Base-by-base conservation (phyloP, 176 grass and related monocot genomes). In the Eremochloa ophiuroides region DNA sequence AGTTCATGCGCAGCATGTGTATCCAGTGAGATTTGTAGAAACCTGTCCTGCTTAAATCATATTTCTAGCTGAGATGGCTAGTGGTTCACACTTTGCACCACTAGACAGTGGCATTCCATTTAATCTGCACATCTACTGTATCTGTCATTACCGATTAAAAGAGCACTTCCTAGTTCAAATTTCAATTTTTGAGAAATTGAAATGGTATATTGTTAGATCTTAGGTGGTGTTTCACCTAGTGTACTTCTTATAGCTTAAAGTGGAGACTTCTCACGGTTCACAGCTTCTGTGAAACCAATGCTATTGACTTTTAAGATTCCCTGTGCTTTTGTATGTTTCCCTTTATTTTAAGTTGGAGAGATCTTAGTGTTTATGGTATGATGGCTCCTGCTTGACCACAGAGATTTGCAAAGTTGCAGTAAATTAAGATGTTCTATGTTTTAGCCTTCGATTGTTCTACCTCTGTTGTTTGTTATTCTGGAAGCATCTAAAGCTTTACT, bases 311-410 rank as follows among this genome's bases (percentile, higher is more conserved):
- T 17, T 35, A 43, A 34, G 23, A 68, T 81, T 71, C 15, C 22
- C 63, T 67, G 20, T 3, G 4, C 15, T 86, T 86, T 42, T 47
- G 70, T 44, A 58, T 56, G 20, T 43, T 66, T 26, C 18, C 20
- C 10, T 58, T 66, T 26, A 16, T 74, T 80, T 44, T 58, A 55
- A 74, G 61, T 74, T 63, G 31, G 67, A 30, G 16, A 63, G 8
- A 41, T 73, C 75, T 42, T 39, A 56, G 15, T 75, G 41, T 74
- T 22, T 33, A 51, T 73, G 29, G 30, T 7, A 39, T 66, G 50
- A 67, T 37, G 38, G 4, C 16, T 75, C 69, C 69, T 86, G 69
- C 71, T 60, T 81, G 26, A 86, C n/a, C 4, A 5, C 20, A 67
- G 4, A 59, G 28, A 61, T 22, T 80, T 56, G 34, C 47, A 8